These are phyloP conservation scores for Aspergillus bombycis DNA, from an alignment of 2,329 filamentous ascomycete genomes.

Conservation along the genomic window DNA sequence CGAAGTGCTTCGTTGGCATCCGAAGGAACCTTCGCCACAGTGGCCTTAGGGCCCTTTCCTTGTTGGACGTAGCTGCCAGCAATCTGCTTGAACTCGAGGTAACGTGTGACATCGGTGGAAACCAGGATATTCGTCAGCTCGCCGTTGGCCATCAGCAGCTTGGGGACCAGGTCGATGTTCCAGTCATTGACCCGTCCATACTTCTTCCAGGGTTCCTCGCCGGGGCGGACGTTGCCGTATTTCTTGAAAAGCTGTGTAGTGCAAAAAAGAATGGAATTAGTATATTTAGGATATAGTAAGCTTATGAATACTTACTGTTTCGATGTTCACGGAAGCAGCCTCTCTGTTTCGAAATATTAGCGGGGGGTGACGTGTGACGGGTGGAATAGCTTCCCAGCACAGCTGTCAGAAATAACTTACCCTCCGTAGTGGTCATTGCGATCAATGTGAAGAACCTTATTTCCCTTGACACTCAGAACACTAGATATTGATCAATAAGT, in stretches of 20 bases:
- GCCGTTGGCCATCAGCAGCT: conserved; percentile 97
- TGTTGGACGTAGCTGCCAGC: conserved; percentile 97
- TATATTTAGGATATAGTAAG: conserved; percentile 21
- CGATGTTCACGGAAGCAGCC: conserved; percentile 94
- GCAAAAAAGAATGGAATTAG: conserved; percentile 37
- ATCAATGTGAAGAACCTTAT: conserved; percentile 99
- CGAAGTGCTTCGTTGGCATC: conserved; percentile 87
- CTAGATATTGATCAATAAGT: conserved; percentile 49
- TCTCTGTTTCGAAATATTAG: conserved; percentile 62
- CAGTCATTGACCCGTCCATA: conserved; percentile 96
- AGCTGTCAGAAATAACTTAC: conserved; percentile 59
- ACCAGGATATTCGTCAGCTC: conserved; percentile 98
- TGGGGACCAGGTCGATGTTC: conserved; percentile 98
- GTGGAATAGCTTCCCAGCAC: conserved; percentile 19
- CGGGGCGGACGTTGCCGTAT: conserved; percentile 78
- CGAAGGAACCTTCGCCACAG: conserved; percentile 94
- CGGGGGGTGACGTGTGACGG: conserved; percentile 23
- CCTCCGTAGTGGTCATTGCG: conserved; percentile 98
- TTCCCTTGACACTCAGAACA: conserved; percentile 96
- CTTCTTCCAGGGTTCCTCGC: conserved; percentile 95
- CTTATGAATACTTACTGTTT: conserved; percentile 65
- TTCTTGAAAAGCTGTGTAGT: conserved; percentile 86
- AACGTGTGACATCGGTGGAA: conserved; percentile 87
- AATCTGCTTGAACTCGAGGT: conserved; percentile 92
- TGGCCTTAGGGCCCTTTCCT: conserved; percentile 77